A percentile compares a stretch with the other conserved stretches of the same genome.
Evolutionary conservation across 148 eudicot species (phyloP).

Genomic region (Chenopodium quinoa): DNA sequence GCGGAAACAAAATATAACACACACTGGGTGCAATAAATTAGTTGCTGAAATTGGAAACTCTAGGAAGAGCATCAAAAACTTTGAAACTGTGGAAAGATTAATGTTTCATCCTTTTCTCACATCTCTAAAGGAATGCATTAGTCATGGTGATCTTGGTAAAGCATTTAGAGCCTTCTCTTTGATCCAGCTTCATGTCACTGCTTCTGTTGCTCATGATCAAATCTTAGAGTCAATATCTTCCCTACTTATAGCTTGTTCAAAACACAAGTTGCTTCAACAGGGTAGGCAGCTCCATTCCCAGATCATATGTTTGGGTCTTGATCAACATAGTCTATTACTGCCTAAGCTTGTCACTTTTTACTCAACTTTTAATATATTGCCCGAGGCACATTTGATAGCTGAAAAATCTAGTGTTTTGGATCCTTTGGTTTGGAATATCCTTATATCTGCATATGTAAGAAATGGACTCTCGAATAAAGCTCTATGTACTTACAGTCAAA

Average conservation of each 20-base stretch:
- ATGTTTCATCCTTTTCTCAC: constrained; percentile 52
- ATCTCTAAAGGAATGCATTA: constrained; percentile 48
- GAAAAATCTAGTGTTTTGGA: constrained; percentile 42
- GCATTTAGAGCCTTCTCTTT: constrained; percentile 50
- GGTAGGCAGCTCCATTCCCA: constrained; percentile 72
- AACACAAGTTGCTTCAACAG: constrained; percentile 40
- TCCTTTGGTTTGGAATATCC: constrained; percentile 77
- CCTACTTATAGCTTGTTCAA: constrained; percentile 53
- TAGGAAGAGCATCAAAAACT: constrained; percentile 10
- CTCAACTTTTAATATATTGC: constrained; percentile 43
- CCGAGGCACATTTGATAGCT: constrained; percentile 50
- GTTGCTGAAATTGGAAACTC: constrained; percentile 16
- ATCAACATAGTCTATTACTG: constrained; percentile 42
- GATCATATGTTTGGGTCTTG: constrained; percentile 49
- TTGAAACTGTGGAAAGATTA: constrained; percentile 25
- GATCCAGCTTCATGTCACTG: constrained; percentile 39
- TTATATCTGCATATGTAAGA: constrained; percentile 59
- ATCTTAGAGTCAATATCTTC: constrained; percentile 50
- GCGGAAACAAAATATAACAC: constrained; percentile 40
- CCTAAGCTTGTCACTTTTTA: constrained; percentile 64
- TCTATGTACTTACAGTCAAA: constrained; percentile 45
- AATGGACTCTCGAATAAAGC: constrained; percentile 52
- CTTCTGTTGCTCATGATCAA: constrained; percentile 30
- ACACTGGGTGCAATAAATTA: constrained; percentile 18
- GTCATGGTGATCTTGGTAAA: constrained; percentile 51